Evolutionary conservation across 495 filamentous ascomycete species (phyloP).

Genomic region (Chaetomidium leptoderma): DNA sequence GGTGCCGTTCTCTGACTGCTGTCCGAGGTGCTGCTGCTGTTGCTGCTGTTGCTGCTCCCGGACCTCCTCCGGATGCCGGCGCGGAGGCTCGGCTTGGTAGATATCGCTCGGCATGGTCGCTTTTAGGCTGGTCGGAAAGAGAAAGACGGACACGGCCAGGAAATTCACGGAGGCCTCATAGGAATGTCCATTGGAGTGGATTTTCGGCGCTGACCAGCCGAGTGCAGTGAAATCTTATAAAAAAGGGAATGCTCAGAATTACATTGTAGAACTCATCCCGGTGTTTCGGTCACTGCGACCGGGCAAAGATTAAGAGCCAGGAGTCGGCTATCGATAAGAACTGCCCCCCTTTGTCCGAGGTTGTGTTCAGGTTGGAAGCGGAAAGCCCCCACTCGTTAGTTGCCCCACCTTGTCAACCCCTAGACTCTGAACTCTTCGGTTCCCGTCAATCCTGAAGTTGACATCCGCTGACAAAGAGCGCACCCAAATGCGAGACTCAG

Average conservation of each 20-base stretch:
- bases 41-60: background rate
- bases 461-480: constrained; percentile 1
- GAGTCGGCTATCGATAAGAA: constrained; percentile 25
- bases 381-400: background rate
- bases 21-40: too few species aligned
- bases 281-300: constrained; percentile 13
- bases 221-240: constrained; percentile 24
- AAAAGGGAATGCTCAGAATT: constrained; percentile 36
- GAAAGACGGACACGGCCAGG: background rate
- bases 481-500: background rate
- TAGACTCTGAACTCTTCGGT: too few species aligned
- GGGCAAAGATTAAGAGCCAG: constrained; percentile 11
- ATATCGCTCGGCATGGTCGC: constrained; percentile 27
- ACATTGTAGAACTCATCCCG: constrained; percentile 41
- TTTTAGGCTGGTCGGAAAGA: background rate
- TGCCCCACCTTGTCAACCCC: background rate
- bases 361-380: constrained; percentile 5
- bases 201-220: constrained; percentile 16
- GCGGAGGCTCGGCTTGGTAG: constrained; percentile 31
- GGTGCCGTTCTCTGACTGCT: background rate
- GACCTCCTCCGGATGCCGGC: constrained; percentile 5
- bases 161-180: constrained; percentile 15
- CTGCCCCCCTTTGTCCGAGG: constrained; percentile 23
- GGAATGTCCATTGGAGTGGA: constrained; percentile 25
- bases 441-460: background rate